Percentiles rank a stretch among this genome's conserved stretches.
phyloP scores from a whole-genome alignment of 2,329 filamentous ascomycete species.

The Curvularia eragrostidis region DNA sequence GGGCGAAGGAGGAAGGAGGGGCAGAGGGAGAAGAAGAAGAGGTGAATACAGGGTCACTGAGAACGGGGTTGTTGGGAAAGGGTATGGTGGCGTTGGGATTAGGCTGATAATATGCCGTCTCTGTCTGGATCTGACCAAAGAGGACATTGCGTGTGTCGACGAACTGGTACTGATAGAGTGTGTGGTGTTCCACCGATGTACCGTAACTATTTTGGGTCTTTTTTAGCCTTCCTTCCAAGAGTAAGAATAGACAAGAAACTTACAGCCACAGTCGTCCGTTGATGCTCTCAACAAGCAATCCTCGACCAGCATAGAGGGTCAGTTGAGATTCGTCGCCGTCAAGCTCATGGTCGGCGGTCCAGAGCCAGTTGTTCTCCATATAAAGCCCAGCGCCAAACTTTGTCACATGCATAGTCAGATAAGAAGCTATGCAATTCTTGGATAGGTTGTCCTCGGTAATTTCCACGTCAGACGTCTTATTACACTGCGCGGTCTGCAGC shows the following conservation, averaged over 20 bases:
- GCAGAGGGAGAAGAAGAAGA: neutral
- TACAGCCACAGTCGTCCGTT: slow-evolving; percentile 50
- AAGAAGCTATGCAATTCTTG: slow-evolving; percentile 73
- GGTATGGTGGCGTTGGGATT: slow-evolving; percentile 76
- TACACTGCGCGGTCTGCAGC: slow-evolving; percentile 77
- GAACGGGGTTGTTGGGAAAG: slow-evolving; percentile 65
- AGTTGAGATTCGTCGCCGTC: slow-evolving; percentile 71
- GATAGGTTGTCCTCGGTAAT: slow-evolving; percentile 61
- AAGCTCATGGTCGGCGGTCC: slow-evolving; percentile 83
- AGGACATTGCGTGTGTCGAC: slow-evolving; percentile 78
- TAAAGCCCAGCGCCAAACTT: slow-evolving; percentile 66
- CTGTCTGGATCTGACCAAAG: slow-evolving; percentile 84
- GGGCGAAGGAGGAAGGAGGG: neutral
- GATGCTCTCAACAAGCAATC: slow-evolving; percentile 71
- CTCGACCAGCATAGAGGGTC: slow-evolving; percentile 85
- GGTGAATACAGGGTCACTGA: slow-evolving; percentile 72
- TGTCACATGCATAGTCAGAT: slow-evolving; percentile 60
- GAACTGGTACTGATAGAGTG: slow-evolving; percentile 82
- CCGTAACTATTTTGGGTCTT: slow-evolving; percentile 59
- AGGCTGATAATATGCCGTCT: slow-evolving; percentile 85
- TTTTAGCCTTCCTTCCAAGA: slow-evolving; percentile 11
- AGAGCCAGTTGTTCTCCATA: slow-evolving; percentile 90
- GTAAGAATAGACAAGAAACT: slow-evolving; percentile 43
- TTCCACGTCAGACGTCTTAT: slow-evolving; percentile 71
- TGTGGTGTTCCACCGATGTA: slow-evolving; percentile 68